Evolutionary conservation across 306 rosid species (phyloP).

Genomic region (Castanopsis chinensis): DNA sequence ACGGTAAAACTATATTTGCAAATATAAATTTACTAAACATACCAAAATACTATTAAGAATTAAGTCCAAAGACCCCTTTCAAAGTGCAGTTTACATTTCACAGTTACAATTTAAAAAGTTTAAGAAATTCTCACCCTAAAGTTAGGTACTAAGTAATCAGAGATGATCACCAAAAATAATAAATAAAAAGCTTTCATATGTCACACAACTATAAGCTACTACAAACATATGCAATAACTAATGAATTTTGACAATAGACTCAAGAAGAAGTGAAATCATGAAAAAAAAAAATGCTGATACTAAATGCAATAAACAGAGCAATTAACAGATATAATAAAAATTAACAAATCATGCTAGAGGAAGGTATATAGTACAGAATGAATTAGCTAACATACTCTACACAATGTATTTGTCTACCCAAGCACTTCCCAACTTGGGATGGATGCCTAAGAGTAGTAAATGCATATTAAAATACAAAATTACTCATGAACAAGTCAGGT

Average conservation of each 20-base stretch:
- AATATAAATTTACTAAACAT: slow-evolving; percentile 2
- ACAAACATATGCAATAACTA: neutral
- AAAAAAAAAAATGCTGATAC: neutral
- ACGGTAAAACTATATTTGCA: neutral
- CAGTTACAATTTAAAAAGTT: slow-evolving; percentile 18
- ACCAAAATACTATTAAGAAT: neutral
- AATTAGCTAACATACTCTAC: neutral
- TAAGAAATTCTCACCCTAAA: slow-evolving; percentile 5
- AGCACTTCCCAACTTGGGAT: neutral
- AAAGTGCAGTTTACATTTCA: slow-evolving; percentile 10
- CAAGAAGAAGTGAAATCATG: neutral
- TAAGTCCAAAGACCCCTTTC: slow-evolving; percentile 8
- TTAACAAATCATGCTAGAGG: neutral
- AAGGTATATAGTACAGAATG: neutral
- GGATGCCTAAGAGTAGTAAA: neutral
- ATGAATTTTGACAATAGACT: neutral
- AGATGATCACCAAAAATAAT: neutral
- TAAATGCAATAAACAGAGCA: neutral
- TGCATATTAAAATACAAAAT: neutral
- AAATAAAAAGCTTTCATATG: neutral
- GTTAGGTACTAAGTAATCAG: neutral
- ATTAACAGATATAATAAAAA: neutral
- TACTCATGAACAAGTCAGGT: neutral
- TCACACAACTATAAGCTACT: neutral
- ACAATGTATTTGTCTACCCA: neutral